Percentiles rank a stretch among this genome's conserved stretches.
These are phyloP conservation scores for Hanseniaspora occidentalis DNA, from an alignment of 805 yeast species.

Conservation along the genomic window DNA sequence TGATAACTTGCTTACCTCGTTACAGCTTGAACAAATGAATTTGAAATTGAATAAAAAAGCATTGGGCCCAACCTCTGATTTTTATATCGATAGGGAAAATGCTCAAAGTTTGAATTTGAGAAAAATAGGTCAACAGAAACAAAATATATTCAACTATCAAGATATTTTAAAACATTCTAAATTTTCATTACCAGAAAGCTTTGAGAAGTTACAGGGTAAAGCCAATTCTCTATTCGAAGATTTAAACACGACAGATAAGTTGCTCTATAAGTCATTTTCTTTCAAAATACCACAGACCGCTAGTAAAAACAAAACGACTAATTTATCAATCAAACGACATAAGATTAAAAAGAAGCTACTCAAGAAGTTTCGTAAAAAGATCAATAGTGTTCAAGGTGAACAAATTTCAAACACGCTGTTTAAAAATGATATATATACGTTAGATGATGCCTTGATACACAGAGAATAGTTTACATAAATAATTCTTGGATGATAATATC, in stretches of 20 bases:
- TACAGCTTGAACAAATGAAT: conserved; percentile 11
- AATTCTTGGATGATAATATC: conserved; percentile 41
- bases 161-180: background rate
- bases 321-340: background rate
- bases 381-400: background rate
- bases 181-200: background rate
- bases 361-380: background rate
- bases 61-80: background rate
- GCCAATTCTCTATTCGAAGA: background rate
- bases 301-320: background rate
- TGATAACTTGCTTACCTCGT: conserved; percentile 17
- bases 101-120: background rate
- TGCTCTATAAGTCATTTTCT: background rate
- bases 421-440: background rate
- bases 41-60: background rate
- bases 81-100: background rate
- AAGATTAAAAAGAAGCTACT: background rate
- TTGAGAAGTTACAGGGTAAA: background rate
- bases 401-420: background rate
- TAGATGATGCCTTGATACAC: background rate
- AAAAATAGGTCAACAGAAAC: background rate
- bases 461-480: conserved; percentile 6
- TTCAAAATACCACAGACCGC: background rate
- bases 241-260: background rate
- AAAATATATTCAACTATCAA: background rate